These are phyloP conservation scores for Trametes villosa DNA, from an alignment of 768 basidiomycete species.

Conservation along the genomic window DNA sequence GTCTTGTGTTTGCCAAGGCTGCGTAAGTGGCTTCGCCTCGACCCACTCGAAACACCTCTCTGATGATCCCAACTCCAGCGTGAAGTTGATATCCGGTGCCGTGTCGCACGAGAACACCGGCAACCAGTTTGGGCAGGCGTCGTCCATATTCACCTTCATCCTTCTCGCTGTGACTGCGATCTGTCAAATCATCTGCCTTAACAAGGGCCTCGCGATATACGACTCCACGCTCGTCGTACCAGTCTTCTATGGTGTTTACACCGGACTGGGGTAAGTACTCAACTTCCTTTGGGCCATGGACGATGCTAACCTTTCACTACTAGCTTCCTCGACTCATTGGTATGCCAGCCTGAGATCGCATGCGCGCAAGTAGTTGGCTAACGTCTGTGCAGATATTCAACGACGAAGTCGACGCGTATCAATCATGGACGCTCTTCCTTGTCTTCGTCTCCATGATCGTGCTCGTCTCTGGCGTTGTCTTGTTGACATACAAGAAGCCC, in stretches of 20 bases:
- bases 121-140: constrained; percentile 84
- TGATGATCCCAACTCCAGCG: constrained; percentile 44
- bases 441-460: constrained; percentile 87
- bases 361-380: background rate
- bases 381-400: constrained; percentile 65
- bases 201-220: constrained; percentile 87
- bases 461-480: constrained; percentile 89
- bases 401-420: constrained; percentile 82
- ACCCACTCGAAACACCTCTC: background rate
- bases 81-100: constrained; percentile 77
- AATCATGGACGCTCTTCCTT: constrained; percentile 86
- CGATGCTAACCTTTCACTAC: background rate
- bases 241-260: constrained; percentile 93
- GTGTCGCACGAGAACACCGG: constrained; percentile 81
- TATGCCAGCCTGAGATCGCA: constrained; percentile 15
- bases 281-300: background rate
- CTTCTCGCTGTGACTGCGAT: constrained; percentile 73
- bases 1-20: constrained; percentile 83
- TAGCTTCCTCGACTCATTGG: constrained; percentile 65
- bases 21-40: constrained; percentile 50
- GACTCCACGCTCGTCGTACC: constrained; percentile 93
- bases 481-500: constrained; percentile 91
- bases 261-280: constrained; percentile 67
- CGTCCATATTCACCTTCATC: constrained; percentile 72
- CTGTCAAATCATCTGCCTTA: constrained; percentile 88